phyloP scores from a whole-genome alignment of 2,329 filamentous ascomycete genomes.

The Aspergillus piperis region DNA sequence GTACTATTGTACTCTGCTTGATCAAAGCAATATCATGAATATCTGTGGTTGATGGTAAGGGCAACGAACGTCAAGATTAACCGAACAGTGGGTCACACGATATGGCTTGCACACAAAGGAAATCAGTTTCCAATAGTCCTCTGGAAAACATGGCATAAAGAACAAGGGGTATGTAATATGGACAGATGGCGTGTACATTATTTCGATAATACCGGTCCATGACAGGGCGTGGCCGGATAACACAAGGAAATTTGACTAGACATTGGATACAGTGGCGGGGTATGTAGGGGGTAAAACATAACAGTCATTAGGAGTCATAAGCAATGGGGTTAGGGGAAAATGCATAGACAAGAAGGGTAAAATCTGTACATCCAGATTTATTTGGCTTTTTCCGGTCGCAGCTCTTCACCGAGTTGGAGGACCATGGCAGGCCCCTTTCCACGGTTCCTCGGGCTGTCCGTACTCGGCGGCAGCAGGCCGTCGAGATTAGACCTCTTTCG shows the following conservation, averaged over 20 bases:
- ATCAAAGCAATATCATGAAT: too few species aligned
- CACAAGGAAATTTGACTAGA: constrained; percentile 9
- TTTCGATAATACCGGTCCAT: background rate
- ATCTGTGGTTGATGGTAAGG: background rate
- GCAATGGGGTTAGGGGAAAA: constrained; percentile 7
- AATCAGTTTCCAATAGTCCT: constrained; percentile 7
- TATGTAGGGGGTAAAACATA: constrained; percentile 24
- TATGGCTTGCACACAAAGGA: constrained; percentile 14
- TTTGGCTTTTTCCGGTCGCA: constrained; percentile 50
- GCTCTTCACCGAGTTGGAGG: constrained; percentile 67
- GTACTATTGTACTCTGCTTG: too few species aligned
- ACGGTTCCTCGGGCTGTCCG: constrained; percentile 45
- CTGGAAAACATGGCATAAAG: constrained; percentile 9
- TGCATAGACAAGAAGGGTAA: constrained; percentile 20
- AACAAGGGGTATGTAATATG: constrained; percentile 17
- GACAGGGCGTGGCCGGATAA: background rate
- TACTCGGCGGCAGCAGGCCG: constrained; percentile 61
- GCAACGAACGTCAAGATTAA: background rate
- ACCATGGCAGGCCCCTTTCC: constrained; percentile 56
- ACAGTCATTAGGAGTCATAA: constrained; percentile 27
- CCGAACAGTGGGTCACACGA: constrained; percentile 1
- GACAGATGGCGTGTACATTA: constrained; percentile 14
- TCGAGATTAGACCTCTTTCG: constrained; percentile 83
- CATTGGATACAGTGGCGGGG: constrained; percentile 21
- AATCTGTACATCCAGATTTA: background rate